Evolutionary conservation across 148 eudicot species (phyloP), one percentile per base, ranked within the genome.

Genomic region (Mesembryanthemum crystallinum): DNA sequence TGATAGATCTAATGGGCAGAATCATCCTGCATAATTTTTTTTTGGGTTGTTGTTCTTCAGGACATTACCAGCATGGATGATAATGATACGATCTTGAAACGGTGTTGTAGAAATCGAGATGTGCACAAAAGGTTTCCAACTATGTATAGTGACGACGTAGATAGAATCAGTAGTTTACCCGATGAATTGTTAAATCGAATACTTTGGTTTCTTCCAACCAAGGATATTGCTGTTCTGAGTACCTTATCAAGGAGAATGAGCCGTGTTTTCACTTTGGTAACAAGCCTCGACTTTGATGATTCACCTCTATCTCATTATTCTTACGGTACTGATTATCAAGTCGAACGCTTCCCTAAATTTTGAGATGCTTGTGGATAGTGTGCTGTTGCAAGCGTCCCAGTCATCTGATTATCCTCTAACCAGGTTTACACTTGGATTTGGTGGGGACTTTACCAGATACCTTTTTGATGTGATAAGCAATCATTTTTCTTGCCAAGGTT

Each of bases 141-240:
- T n/a, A n/a, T n/a, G n/a, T n/a, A n/a, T n/a, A n/a, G n/a, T n/a
- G n/a, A n/a, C n/a, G n/a, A n/a, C n/a, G n/a, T n/a, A 58, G 70
- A 51, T 67, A 71, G 70, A 64, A 45, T 77, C 11, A 60, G 69
- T 71, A 72, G 33, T 49, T 78, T 71, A 54, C 65, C 71, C 0
- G 45, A 24, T 25, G 35, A 11, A 0, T 33, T 72, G 23, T 71
- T 71, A n/a, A 30, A 12, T 25, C 17, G 33, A 20, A 78, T 78
- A 43, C 66, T 78, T 20, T 78, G 65, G n/a, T 64, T 39, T 6
- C 76, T 78, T 52, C 52, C 78, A 14, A 75, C 76, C 3, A 80
- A 80, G 69, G 78, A 75, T 54, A 75, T 58, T 7, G 66, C 55
- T n/a, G 69, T 27, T 47, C 55, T 74, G 20, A 35, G 59, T 49